These are phyloP conservation scores for Zygoascus hellenicus DNA, from an alignment of 1,139 yeast species.

Conservation along the genomic window DNA sequence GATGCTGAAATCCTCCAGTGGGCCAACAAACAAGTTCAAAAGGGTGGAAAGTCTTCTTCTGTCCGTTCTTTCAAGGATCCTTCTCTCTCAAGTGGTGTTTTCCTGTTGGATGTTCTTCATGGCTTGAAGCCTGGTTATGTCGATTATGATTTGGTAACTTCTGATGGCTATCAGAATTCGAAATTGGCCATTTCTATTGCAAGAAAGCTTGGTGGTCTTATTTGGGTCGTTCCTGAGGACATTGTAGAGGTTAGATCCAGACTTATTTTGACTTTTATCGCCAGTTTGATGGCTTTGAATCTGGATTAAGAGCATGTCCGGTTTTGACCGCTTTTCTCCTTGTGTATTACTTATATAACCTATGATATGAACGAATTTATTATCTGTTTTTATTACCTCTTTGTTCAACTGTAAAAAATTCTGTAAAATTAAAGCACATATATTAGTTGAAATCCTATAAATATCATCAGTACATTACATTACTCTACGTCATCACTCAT, in stretches of 20 bases:
- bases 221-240: slow-evolving; percentile 99
- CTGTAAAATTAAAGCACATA: neutral
- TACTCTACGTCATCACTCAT: slow-evolving; percentile 4
- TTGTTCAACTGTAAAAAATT: neutral
- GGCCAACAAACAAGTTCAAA: slow-evolving; percentile 81
- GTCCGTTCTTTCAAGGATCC: slow-evolving; percentile 84
- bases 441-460: neutral
- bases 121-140: slow-evolving; percentile 97
- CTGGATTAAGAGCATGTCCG: slow-evolving; percentile 13
- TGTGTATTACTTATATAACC: neutral
- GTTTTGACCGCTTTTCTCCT: slow-evolving; percentile 3
- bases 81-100: slow-evolving; percentile 67
- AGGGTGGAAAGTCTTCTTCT: slow-evolving; percentile 68
- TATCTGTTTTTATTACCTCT: neutral
- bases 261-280: slow-evolving; percentile 88
- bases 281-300: slow-evolving; percentile 75
- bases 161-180: slow-evolving; percentile 92
- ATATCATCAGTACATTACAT: neutral
- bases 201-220: slow-evolving; percentile 94
- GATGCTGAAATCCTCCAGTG: slow-evolving; percentile 86
- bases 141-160: slow-evolving; percentile 83
- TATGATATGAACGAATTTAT: slow-evolving; percentile 2
- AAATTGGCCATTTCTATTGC: slow-evolving; percentile 97
- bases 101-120: slow-evolving; percentile 80
- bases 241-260: slow-evolving; percentile 93